These are phyloP conservation scores for Polygonum aviculare DNA, from an alignment of 148 eudicot species.

Conservation along the genomic window DNA sequence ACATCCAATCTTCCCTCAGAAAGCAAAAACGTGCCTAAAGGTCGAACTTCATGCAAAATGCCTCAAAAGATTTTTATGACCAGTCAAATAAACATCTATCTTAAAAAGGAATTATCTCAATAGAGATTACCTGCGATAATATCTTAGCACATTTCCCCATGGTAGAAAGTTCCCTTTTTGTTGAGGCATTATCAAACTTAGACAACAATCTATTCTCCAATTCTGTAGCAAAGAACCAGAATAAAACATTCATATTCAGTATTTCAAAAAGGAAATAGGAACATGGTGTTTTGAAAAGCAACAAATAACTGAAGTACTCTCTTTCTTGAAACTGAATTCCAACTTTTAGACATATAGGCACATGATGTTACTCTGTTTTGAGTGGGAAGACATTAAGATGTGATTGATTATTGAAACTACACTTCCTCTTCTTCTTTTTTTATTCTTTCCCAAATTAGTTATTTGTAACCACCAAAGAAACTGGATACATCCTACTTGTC, in stretches of 20 bases:
- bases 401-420: background rate
- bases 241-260: background rate
- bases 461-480: background rate
- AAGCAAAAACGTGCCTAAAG: background rate
- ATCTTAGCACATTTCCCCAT: slow-evolving; percentile 98
- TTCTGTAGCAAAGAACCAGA: slow-evolving; percentile 30
- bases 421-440: background rate
- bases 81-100: slow-evolving; percentile 1
- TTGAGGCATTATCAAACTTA: slow-evolving; percentile 91
- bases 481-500: background rate
- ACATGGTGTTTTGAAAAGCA: background rate
- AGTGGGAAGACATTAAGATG: background rate
- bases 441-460: background rate
- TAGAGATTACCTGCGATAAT: slow-evolving; percentile 66
- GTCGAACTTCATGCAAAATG: background rate
- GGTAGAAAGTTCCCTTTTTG: slow-evolving; percentile 78
- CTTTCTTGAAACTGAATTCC: background rate
- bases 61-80: background rate
- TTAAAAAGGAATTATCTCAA: background rate
- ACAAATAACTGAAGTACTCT: background rate
- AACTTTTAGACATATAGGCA: background rate
- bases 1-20: background rate
- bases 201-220: slow-evolving; percentile 89
- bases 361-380: background rate
- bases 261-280: background rate